Evolutionary conservation across 2,329 filamentous ascomycete species (phyloP), one percentile per base, ranked within the genome.

Genomic region (Pestalotiopsis sp.): DNA sequence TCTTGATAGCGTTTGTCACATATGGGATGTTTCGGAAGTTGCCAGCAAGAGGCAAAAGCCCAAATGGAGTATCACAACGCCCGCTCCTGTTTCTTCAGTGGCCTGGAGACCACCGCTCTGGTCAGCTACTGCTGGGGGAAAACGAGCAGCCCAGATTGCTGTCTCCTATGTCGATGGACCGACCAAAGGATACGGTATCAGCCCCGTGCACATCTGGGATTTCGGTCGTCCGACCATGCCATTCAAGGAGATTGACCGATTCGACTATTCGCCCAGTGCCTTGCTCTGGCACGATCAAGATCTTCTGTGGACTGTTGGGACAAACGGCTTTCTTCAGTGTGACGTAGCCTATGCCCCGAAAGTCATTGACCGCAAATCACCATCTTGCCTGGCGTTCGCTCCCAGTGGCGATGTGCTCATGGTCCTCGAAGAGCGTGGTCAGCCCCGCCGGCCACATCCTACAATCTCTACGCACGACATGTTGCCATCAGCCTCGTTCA

Each of bases 151-250:
- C 0, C 89, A 91, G 74, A 82, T 91, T 12, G 88, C 89, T 2
- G 86, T 91, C 2, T 83, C 87, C 1, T 90, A 92, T 74, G 86
- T 91, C 69, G 88, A 89, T 72, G 74, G 76, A n/a, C 82, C 82
- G 57, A 85, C 84, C 72, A 78, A 83, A 58, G 86, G 84, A 68
- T 85, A 86, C 66, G 89, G 88, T 57, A 86, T 87, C 58, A 87
- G 84, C 36, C 82, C 85, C 0, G 88, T 91, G 14, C 89, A 92
- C 68, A 83, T 92, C 23, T 92, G 90, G 89, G 90, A 92, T 75
- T 79, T 92, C n/a, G 90, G 89, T 6, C 83, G 90, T 39, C 89
- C 90, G 1, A 87, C 89, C 1, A 85, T 92, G 82, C 89, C 90
- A 0, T 91, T 90, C 75, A 90, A 91, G 71, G 87, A 90, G 72